Conservation (phyloP, 768 basidiomycete genomes). For the Suillus ampliporus region DNA sequence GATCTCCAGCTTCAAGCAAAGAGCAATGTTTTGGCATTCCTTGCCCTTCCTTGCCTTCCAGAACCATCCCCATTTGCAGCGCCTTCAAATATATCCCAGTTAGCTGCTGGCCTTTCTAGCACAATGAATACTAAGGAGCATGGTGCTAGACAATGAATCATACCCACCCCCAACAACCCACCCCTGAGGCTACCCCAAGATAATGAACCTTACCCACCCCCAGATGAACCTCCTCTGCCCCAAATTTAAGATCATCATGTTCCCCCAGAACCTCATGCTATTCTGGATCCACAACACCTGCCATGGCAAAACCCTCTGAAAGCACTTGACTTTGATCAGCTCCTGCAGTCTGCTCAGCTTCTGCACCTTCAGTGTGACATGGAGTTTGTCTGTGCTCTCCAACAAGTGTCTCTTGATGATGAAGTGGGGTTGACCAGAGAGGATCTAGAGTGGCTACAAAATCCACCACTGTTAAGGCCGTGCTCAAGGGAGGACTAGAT, state of each 20-base stretch:
- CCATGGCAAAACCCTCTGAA: slow-evolving; percentile 1
- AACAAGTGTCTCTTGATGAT: slow-evolving; percentile 6
- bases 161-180: too few species aligned
- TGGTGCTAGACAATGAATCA: too few species aligned
- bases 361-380: slow-evolving; percentile 3
- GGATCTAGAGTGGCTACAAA: slow-evolving; percentile 4
- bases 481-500: too few species aligned
- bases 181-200: background rate
- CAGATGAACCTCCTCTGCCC: background rate
- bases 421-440: slow-evolving; percentile 6
- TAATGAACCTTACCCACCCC: background rate
- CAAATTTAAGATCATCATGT: too few species aligned
- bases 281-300: too few species aligned
- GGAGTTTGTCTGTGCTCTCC: slow-evolving; percentile 7
- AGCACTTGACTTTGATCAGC: slow-evolving; percentile 1
- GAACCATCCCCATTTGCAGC: slow-evolving; percentile 19
- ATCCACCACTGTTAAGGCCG: too few species aligned
- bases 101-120: slow-evolving; percentile 3
- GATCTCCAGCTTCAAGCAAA: slow-evolving; percentile 24
- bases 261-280: too few species aligned
- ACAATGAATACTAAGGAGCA: background rate
- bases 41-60: slow-evolving; percentile 14
- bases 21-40: slow-evolving; percentile 16
- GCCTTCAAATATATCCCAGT: slow-evolving; percentile 1
- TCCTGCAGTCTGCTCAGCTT: background rate